Conservation (phyloP, 352 stramenopile species). For the Phytophthora citrophthora region DNA sequence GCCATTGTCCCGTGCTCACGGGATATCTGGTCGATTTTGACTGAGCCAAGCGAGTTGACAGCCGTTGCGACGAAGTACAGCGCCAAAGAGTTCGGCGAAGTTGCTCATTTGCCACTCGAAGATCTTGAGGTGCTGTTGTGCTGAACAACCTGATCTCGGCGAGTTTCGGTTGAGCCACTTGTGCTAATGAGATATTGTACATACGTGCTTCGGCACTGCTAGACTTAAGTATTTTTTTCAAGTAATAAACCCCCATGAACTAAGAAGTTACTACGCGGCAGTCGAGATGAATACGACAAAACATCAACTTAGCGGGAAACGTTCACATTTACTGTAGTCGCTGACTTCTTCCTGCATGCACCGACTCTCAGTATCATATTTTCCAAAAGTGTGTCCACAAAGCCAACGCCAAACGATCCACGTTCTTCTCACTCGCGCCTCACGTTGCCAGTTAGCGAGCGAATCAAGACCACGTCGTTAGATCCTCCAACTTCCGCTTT, state of each 20-base stretch:
- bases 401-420: neutral
- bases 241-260: conserved; percentile 30
- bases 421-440: neutral
- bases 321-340: conserved; percentile 15
- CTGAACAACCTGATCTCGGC: conserved; percentile 22
- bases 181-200: conserved; percentile 41
- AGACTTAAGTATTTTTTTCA: conserved; percentile 39
- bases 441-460: neutral
- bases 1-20: conserved; percentile 45
- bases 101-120: conserved; percentile 42
- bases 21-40: conserved; percentile 43
- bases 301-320: conserved; percentile 6
- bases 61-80: conserved; percentile 57
- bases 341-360: neutral
- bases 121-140: conserved; percentile 37
- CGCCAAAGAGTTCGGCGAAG: conserved; percentile 40
- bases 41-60: conserved; percentile 43
- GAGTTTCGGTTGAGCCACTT: conserved; percentile 22
- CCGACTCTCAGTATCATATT: neutral
- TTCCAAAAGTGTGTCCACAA: conserved; percentile 11
- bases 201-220: conserved; percentile 9
- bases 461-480: too few species aligned
- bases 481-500: too few species aligned
- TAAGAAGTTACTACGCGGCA: neutral
- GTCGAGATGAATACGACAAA: too few species aligned